A percentile compares a stretch with the other conserved stretches of the same genome.
phyloP scores from a whole-genome alignment of 192 early-diverging fungal genomes.

The Gaertneriomyces semiglobifer region DNA sequence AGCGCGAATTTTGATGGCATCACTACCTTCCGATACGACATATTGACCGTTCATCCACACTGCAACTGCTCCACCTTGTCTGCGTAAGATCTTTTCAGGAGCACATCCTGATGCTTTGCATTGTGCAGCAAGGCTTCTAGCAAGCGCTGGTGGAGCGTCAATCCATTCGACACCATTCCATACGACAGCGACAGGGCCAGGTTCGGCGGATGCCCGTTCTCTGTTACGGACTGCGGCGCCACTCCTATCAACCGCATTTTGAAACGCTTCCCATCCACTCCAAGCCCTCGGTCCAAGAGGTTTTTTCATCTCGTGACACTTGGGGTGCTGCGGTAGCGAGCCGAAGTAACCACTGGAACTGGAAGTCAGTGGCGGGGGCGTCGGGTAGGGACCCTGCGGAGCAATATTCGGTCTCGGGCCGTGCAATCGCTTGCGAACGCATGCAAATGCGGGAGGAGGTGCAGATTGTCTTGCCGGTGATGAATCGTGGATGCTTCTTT shows the following conservation, averaged over 20 bases:
- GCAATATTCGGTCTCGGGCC: too few relatives aligned
- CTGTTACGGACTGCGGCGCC: background rate
- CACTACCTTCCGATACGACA: slow-evolving; percentile 14
- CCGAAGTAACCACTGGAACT: too few relatives aligned
- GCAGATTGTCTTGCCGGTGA: too few relatives aligned
- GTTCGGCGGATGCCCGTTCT: background rate
- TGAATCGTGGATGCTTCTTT: too few relatives aligned
- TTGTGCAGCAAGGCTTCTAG: slow-evolving; percentile 7
- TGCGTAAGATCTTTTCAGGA: background rate
- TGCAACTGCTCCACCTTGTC: slow-evolving; percentile 24
- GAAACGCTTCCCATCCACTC: slow-evolving; percentile 10
- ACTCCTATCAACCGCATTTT: background rate
- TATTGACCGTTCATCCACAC: slow-evolving; percentile 14
- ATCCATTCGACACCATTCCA: slow-evolving; percentile 21
- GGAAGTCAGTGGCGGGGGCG: too few relatives aligned
- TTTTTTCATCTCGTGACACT: background rate
- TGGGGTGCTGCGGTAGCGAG: too few relatives aligned
- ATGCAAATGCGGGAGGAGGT: too few relatives aligned
- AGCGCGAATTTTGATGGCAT: background rate
- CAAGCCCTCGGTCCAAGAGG: slow-evolving; percentile 23
- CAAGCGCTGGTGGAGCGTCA: slow-evolving; percentile 22
- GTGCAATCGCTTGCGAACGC: too few relatives aligned
- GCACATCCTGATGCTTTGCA: background rate
- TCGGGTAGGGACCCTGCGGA: too few relatives aligned
- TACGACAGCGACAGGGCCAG: slow-evolving; percentile 14